Base-by-base conservation (phyloP, 1,284 basidiomycete genomes). In the Trametes hirsuta region DNA sequence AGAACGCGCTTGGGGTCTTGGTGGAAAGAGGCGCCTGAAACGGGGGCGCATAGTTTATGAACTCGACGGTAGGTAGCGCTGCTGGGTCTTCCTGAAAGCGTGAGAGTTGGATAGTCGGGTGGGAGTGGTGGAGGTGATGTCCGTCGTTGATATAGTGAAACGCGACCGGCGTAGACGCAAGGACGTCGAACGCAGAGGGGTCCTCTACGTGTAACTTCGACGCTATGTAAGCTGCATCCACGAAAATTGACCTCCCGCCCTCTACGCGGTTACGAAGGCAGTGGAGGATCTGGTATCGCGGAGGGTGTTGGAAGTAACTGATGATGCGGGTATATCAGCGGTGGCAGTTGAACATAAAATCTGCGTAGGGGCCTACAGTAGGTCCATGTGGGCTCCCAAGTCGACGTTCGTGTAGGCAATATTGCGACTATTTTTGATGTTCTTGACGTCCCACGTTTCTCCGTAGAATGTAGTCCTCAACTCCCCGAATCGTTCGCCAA, bases 391-490 rank as follows among this genome's bases (percentile, higher is more conserved):
- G 21, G 97, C 73, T 0, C 91, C 95, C 2, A 99, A 81, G 68
- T 94, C 85, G 18, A 97, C 80, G 73, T 95, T 91, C 6, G 97
- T 99, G 74, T 98, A 98, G 2, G 97, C 97, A 62, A 99, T 94
- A 75, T 99, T 99, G 66, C 84, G 86, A 66, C 90, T 92, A 59
- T 91, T 81, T 47, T 76, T 76, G 45, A 92, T 72, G 64, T 88
- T 92, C 74, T 87, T 86, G 21, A 99, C 97, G 74, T 98, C 88
- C 94, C 95, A 99, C 0, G 91, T 77, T 58, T 83, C 78, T 1
- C 97, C 97, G 70, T 99, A 99, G 74, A 98, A 97, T 10, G 96
- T 98, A 55, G 84, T 80, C 36, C 95, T 81, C 25, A 98, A 80
- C 66, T 92, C 84, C 12, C 94, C 91, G 66, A 97, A 88, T 30